Conservation (phyloP, 208 protist genomes). For the Blechomonas ayalai region DNA sequence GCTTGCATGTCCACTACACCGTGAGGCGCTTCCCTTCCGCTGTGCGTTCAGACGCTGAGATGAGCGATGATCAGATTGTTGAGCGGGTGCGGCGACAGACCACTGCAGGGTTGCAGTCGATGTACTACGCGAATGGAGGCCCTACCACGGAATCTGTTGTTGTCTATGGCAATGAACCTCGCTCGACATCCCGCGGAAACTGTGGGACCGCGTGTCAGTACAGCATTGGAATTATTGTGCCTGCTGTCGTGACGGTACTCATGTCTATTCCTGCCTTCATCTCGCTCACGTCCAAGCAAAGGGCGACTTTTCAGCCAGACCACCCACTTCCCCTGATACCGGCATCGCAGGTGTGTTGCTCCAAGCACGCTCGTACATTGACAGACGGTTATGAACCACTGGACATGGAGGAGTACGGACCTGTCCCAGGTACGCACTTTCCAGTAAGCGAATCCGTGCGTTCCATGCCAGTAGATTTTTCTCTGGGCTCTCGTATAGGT, state of each 20-base stretch:
- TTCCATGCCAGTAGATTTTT: background rate
- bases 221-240: background rate
- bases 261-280: conserved; percentile 1
- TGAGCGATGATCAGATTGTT: background rate
- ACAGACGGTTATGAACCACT: background rate
- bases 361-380: background rate
- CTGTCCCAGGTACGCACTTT: background rate
- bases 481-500: background rate
- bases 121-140: conserved; percentile 3
- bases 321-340: background rate
- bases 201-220: conserved; percentile 1
- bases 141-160: background rate
- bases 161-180: background rate
- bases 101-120: background rate
- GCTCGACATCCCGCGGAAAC: background rate
- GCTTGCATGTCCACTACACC: background rate
- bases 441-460: background rate
- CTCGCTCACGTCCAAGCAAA: background rate
- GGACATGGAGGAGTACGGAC: background rate
- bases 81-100: background rate
- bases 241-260: background rate
- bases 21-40: conserved; percentile 1
- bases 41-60: too few relatives aligned
- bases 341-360: conserved; percentile 1
- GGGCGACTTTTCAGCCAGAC: background rate